Percentiles rank a stretch among this genome's conserved stretches.
phyloP scores from a whole-genome alignment of 1,139 yeast species.

The Candida glucosophila region DNA sequence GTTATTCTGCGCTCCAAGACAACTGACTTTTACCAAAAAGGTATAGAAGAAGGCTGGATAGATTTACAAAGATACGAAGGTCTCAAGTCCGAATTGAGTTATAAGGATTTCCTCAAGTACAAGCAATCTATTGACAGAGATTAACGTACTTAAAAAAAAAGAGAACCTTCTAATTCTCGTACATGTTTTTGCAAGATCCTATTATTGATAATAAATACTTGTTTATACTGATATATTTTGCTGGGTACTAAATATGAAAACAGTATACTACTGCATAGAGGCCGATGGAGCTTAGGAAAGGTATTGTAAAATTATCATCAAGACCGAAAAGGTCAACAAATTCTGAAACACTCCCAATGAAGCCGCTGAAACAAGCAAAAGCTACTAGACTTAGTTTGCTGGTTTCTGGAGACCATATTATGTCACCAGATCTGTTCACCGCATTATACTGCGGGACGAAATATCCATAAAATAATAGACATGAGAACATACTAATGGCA shows the following conservation, averaged over 20 bases:
- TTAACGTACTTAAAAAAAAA: neutral
- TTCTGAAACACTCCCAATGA: conserved; percentile 81
- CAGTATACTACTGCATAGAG: conserved; percentile 37
- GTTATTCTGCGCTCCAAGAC: conserved; percentile 10
- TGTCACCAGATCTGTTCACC: conserved; percentile 44
- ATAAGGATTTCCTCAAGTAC: conserved; percentile 16
- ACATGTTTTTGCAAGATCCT: too few species aligned
- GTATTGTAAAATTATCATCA: conserved; percentile 93
- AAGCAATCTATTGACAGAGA: conserved; percentile 5
- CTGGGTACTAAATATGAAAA: conserved; percentile 4
- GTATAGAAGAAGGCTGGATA: conserved; percentile 28
- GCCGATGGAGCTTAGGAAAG: conserved; percentile 67
- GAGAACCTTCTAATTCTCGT: too few species aligned
- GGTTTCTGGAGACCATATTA: conserved; percentile 56
- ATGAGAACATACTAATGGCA: conserved; percentile 56
- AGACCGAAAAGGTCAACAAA: conserved; percentile 63
- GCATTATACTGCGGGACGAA: conserved; percentile 50
- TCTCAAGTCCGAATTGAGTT: conserved; percentile 19
- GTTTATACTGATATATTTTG: conserved; percentile 1
- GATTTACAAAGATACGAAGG: conserved; percentile 32
- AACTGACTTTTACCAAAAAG: conserved; percentile 19
- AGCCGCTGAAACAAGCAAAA: conserved; percentile 59
- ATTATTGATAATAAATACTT: conserved; percentile 1
- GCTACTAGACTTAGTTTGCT: conserved; percentile 46
- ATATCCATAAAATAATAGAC: conserved; percentile 62